A percentile compares a stretch with the other conserved stretches of the same genome.
Conservation (phyloP, 345 rosid genomes). For the Microcos paniculata region DNA sequence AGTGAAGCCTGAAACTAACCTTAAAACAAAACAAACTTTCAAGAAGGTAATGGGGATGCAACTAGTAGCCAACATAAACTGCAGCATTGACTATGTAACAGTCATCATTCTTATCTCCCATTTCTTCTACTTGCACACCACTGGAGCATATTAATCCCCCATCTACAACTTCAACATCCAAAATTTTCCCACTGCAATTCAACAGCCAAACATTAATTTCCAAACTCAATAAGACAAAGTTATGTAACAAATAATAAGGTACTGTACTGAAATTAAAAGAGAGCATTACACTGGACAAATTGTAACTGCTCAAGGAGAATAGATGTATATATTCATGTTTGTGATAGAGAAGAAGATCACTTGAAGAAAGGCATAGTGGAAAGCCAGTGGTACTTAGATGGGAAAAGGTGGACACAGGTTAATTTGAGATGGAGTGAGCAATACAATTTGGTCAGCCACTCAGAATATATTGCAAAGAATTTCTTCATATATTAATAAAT, state of each 20-base stretch:
- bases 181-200: slow-evolving; percentile 57
- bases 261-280: background rate
- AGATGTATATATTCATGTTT: background rate
- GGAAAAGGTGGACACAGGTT: background rate
- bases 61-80: slow-evolving; percentile 77
- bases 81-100: slow-evolving; percentile 92
- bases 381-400: background rate
- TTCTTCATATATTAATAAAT: background rate
- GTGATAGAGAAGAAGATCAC: background rate
- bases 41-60: background rate
- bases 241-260: background rate
- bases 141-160: slow-evolving; percentile 91
- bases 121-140: slow-evolving; percentile 75
- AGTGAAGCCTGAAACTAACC: slow-evolving; percentile 21
- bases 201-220: background rate
- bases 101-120: slow-evolving; percentile 86
- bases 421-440: background rate
- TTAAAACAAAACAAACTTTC: background rate
- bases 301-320: background rate
- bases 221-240: background rate
- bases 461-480: background rate
- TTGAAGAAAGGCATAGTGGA: background rate
- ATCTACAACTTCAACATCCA: slow-evolving; percentile 72
- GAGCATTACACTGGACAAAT: background rate
- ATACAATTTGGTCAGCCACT: background rate